Percentiles rank a stretch among this genome's conserved stretches.
phyloP scores from a whole-genome alignment of 2,329 filamentous ascomycete genomes.

The Fusarium lyarnte region DNA sequence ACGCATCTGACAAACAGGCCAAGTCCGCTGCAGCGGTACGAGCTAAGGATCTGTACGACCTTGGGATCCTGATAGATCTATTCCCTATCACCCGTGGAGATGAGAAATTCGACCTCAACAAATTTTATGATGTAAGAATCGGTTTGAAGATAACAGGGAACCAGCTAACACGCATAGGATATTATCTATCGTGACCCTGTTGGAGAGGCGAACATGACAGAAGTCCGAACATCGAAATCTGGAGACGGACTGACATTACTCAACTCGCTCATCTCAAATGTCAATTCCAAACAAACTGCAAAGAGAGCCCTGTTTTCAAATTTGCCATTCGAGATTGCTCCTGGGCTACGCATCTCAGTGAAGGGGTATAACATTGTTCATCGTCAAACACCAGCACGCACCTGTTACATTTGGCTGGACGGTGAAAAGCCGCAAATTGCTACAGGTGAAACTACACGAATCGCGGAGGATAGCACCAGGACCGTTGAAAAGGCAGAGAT shows the following conservation, averaged over 20 bases:
- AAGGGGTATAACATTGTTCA: constrained; percentile 94
- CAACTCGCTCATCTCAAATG: constrained; percentile 82
- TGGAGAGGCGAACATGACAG: constrained; percentile 68
- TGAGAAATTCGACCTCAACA: constrained; percentile 79
- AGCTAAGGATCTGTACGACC: constrained; percentile 93
- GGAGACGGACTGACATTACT: constrained; percentile 82
- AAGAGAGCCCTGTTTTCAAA: constrained; percentile 88
- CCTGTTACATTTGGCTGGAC: constrained; percentile 86
- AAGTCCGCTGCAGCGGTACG: constrained; percentile 83
- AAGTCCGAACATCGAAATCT: constrained; percentile 71
- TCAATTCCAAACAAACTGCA: constrained; percentile 89
- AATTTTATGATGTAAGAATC: constrained; percentile 85
- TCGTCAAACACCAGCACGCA: constrained; percentile 81
- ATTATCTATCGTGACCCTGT: constrained; percentile 86
- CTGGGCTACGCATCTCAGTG: constrained; percentile 84
- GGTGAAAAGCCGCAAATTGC: constrained; percentile 88
- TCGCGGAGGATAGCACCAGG: constrained; percentile 80
- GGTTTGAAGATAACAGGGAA: neutral
- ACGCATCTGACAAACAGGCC: constrained; percentile 74
- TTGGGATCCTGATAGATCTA: constrained; percentile 90
- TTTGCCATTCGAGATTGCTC: constrained; percentile 87
- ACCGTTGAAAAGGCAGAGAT: constrained; percentile 83
- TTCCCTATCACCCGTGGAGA: constrained; percentile 84
- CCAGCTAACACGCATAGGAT: constrained; percentile 63
- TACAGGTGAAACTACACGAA: constrained; percentile 74